Conservation (phyloP, 192 early-diverging fungal genomes). For the Podila horticola region DNA sequence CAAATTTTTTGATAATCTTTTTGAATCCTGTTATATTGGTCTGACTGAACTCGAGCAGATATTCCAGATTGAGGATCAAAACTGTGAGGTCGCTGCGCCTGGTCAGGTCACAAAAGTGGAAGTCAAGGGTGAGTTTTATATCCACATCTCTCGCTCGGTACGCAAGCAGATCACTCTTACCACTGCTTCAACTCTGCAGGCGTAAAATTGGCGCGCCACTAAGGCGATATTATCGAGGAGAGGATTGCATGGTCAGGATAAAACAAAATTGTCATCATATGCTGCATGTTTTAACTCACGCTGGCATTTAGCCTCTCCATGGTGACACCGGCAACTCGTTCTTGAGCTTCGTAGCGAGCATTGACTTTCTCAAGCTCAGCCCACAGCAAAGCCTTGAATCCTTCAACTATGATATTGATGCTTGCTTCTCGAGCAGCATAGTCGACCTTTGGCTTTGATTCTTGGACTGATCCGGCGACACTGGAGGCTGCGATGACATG, state of each 20-base stretch:
- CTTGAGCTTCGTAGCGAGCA: slow-evolving; percentile 54
- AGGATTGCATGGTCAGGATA: neutral
- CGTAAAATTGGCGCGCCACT: slow-evolving; percentile 49
- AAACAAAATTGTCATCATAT: neutral
- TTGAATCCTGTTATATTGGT: slow-evolving; percentile 70
- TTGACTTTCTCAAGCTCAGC: slow-evolving; percentile 64
- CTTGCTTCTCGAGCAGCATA: slow-evolving; percentile 13
- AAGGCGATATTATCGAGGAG: neutral
- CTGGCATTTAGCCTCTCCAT: slow-evolving; percentile 51
- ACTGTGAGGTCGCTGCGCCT: slow-evolving; percentile 43
- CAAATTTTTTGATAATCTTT: slow-evolving; percentile 74
- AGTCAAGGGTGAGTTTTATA: no score
- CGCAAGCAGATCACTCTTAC: neutral
- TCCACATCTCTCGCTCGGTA: no score
- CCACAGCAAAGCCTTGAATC: slow-evolving; percentile 53
- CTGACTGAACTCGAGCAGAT: slow-evolving; percentile 65
- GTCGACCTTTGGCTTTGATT: neutral
- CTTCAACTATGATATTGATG: slow-evolving; percentile 30
- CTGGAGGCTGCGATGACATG: no score
- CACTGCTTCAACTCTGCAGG: slow-evolving; percentile 46
- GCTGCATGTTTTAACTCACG: slow-evolving; percentile 14
- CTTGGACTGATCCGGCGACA: neutral
- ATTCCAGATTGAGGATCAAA: slow-evolving; percentile 43
- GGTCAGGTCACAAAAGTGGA: neutral
- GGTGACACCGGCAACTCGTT: slow-evolving; percentile 31